Evolutionary conservation across 352 stramenopile species (phyloP).

Genomic region (Bremia lactucae): DNA sequence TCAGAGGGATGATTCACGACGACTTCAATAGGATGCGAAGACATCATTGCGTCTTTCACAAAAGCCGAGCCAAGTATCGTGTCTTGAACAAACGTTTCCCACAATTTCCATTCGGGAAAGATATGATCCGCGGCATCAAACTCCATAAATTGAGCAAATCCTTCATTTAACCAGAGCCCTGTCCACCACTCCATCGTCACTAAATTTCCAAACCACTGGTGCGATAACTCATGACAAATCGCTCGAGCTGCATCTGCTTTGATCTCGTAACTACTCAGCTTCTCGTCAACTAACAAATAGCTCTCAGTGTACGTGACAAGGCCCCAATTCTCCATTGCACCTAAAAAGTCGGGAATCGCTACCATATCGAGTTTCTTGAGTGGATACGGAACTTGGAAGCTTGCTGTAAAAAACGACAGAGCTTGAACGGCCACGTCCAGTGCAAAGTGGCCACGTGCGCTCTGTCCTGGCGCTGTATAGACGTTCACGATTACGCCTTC

Average conservation of each 20-base stretch:
- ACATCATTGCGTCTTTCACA: slow-evolving; percentile 86
- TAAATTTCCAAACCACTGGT: slow-evolving; percentile 96
- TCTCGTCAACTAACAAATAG: slow-evolving; percentile 76
- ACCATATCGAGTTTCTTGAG: slow-evolving; percentile 98
- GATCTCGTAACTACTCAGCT: slow-evolving; percentile 43
- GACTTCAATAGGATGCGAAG: slow-evolving; percentile 92
- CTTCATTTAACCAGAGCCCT: slow-evolving; percentile 95
- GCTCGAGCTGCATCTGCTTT: slow-evolving; percentile 84
- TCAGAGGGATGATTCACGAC: slow-evolving; percentile 88
- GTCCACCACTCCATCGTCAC: slow-evolving; percentile 98
- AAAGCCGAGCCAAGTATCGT: slow-evolving; percentile 71
- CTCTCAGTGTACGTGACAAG: slow-evolving; percentile 94
- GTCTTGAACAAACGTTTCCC: slow-evolving; percentile 90
- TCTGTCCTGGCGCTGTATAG: slow-evolving; percentile 91
- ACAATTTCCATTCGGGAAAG: slow-evolving; percentile 91
- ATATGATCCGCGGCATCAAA: slow-evolving; percentile 89
- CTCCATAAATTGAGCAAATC: slow-evolving; percentile 95
- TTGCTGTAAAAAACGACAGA: slow-evolving; percentile 60
- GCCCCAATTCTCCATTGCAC: slow-evolving; percentile 94
- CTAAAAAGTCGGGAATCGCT: slow-evolving; percentile 90
- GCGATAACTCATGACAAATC: slow-evolving; percentile 95
- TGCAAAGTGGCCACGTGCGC: slow-evolving; percentile 84
- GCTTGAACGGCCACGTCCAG: slow-evolving; percentile 58
- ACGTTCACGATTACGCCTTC: slow-evolving; percentile 91
- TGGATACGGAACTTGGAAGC: slow-evolving; percentile 88